These are phyloP conservation scores for Hyaloscypha hepaticicola DNA, from an alignment of 495 filamentous ascomycete genomes.

Conservation along the genomic window DNA sequence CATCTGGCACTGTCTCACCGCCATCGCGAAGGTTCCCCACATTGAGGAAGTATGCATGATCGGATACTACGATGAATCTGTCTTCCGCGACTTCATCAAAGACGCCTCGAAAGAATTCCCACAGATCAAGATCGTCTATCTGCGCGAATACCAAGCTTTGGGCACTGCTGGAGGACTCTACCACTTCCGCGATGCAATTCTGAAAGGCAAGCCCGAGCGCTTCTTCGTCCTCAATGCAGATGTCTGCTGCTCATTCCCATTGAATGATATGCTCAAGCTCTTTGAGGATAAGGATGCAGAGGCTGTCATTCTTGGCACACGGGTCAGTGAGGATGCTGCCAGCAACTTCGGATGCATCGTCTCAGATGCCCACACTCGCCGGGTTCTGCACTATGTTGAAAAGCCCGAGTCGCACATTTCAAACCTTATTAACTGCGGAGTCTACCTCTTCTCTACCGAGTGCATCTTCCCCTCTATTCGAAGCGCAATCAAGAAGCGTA, in stretches of 20 bases:
- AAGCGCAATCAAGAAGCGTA: conserved; percentile 92
- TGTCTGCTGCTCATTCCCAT: conserved; percentile 98
- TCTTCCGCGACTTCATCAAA: conserved; percentile 98
- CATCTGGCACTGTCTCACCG: conserved; percentile 94
- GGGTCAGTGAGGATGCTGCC: conserved; percentile 87
- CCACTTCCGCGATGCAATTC: conserved; percentile 98
- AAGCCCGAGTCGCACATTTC: conserved; percentile 98
- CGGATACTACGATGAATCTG: conserved; percentile 96
- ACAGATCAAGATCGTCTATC: conserved; percentile 87
- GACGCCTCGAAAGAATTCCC: conserved; percentile 81
- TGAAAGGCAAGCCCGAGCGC: conserved; percentile 91
- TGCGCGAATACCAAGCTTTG: conserved; percentile 95
- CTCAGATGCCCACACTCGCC: conserved; percentile 89
- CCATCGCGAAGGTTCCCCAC: conserved; percentile 84
- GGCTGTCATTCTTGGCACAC: conserved; percentile 93
- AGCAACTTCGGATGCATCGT: conserved; percentile 98
- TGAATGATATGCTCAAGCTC: conserved; percentile 90
- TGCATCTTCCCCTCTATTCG: conserved; percentile 96
- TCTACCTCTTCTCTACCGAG: conserved; percentile 95
- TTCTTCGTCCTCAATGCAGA: conserved; percentile 98
- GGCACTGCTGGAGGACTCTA: conserved; percentile 96
- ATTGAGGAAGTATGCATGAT: conserved; percentile 97
- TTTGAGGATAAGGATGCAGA: conserved; percentile 96
- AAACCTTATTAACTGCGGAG: conserved; percentile 98
- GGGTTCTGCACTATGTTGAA: conserved; percentile 98